These are phyloP conservation scores for Leccinellum albellum DNA, from an alignment of 768 basidiomycete genomes.

Conservation along the genomic window DNA sequence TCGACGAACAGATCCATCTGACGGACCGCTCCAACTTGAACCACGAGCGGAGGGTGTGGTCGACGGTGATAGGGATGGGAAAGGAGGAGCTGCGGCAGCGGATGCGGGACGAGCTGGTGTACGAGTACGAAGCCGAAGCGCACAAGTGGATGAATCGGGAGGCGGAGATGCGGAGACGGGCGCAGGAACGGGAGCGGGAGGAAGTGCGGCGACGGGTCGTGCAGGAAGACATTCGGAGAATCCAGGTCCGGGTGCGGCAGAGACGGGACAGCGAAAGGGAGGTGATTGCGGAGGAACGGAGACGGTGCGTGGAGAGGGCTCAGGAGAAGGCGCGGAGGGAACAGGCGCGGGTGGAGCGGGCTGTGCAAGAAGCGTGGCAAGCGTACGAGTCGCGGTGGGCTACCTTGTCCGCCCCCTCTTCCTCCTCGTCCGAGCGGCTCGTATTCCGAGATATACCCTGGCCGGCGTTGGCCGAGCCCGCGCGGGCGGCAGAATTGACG, in stretches of 20 bases:
- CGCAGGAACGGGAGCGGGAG: constrained; percentile 42
- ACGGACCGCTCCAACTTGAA: constrained; percentile 24
- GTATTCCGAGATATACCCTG: constrained; percentile 67
- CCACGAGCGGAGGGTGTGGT: constrained; percentile 19
- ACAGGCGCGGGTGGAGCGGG: constrained; percentile 40
- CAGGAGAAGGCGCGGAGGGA: constrained; percentile 45
- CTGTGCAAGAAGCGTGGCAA: constrained; percentile 54
- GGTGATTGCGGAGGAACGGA: constrained; percentile 46
- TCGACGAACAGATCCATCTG: constrained; percentile 49
- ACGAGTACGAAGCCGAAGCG: constrained; percentile 48
- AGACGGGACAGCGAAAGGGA: constrained; percentile 48
- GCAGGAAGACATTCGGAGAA: constrained; percentile 52
- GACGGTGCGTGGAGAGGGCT: constrained; percentile 30
- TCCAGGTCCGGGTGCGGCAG: constrained; percentile 50
- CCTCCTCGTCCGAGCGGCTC: constrained; percentile 41
- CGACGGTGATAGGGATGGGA: constrained; percentile 13
- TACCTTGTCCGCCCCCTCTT: constrained; percentile 33
- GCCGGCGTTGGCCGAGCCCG: constrained; percentile 52
- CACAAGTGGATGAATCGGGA: constrained; percentile 52
- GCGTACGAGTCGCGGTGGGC: constrained; percentile 66
- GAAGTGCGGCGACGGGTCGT: constrained; percentile 42
- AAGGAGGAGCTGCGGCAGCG: constrained; percentile 34
- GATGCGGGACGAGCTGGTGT: constrained; percentile 51
- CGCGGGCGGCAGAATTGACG: constrained; percentile 46
- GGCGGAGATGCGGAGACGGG: constrained; percentile 42